phyloP scores from a whole-genome alignment of 495 filamentous ascomycete genomes.

The Lindgomyces ingoldianus region DNA sequence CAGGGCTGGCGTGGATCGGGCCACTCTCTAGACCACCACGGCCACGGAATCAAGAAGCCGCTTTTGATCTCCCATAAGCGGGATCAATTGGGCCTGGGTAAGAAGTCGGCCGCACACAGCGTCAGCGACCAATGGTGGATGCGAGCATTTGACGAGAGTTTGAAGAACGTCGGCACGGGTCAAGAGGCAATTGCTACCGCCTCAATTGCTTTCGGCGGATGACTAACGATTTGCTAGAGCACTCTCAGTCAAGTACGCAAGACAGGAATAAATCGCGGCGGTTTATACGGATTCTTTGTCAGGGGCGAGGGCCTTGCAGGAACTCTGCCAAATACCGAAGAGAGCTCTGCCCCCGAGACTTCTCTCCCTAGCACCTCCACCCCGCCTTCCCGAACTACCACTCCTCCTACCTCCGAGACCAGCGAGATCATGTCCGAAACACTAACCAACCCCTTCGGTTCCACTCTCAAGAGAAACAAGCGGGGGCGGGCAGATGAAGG shows the following conservation, averaged over 20 bases:
- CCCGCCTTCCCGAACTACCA: constrained; percentile 14
- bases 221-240: constrained; percentile 27
- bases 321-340: constrained; percentile 51
- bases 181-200: constrained; percentile 28
- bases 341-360: constrained; percentile 18
- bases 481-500: constrained; percentile 20
- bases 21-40: constrained; percentile 45
- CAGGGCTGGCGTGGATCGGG: constrained; percentile 49
- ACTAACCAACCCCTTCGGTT: neutral
- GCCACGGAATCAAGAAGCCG: constrained; percentile 45
- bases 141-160: constrained; percentile 45
- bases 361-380: constrained; percentile 5
- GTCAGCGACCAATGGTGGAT: constrained; percentile 49
- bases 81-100: constrained; percentile 46
- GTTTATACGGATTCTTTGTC: constrained; percentile 82
- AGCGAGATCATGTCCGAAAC: neutral
- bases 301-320: constrained; percentile 71
- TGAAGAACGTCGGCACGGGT: constrained; percentile 45
- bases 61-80: constrained; percentile 45
- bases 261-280: constrained; percentile 46
- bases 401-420: constrained; percentile 22
- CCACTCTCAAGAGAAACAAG: constrained; percentile 28
- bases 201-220: neutral
- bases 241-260: constrained; percentile 40
- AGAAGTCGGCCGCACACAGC: constrained; percentile 40